These are phyloP conservation scores for Suillus bovinus DNA, from an alignment of 768 basidiomycete genomes.

Conservation along the genomic window DNA sequence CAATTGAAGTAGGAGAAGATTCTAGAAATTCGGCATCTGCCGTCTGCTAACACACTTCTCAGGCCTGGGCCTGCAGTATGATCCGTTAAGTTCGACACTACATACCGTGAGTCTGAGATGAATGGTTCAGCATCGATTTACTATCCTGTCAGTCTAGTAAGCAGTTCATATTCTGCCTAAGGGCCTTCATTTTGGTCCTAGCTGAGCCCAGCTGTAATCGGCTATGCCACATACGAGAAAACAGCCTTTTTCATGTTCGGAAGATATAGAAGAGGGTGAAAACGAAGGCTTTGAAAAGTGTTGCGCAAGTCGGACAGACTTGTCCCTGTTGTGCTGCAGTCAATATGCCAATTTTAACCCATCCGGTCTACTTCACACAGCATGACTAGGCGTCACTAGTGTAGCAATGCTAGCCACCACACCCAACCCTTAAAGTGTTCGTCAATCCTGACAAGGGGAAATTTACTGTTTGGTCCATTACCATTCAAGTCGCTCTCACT, in stretches of 20 bases:
- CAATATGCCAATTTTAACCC: no score
- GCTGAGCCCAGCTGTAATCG: no score
- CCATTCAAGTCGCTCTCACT: slow-evolving; percentile 74
- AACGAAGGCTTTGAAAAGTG: no score
- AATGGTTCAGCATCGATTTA: neutral
- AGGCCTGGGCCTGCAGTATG: neutral
- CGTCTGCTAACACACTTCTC: no score
- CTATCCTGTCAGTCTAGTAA: neutral
- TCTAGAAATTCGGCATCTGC: neutral
- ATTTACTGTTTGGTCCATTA: slow-evolving; percentile 82
- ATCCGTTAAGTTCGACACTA: neutral
- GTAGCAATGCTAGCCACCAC: no score
- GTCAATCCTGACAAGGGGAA: slow-evolving; percentile 86
- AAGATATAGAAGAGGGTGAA: no score
- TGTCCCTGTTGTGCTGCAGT: no score
- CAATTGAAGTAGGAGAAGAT: neutral
- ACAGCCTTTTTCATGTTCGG: no score
- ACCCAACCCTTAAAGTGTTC: slow-evolving; percentile 86
- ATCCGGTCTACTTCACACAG: no score
- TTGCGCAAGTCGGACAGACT: no score
- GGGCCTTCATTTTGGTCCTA: no score
- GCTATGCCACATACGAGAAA: no score
- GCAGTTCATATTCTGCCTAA: neutral
- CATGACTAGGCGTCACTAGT: neutral
- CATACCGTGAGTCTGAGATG: neutral